phyloP scores from a whole-genome alignment of 192 early-diverging fungal species.

The Rhizophlyctis rosea region DNA sequence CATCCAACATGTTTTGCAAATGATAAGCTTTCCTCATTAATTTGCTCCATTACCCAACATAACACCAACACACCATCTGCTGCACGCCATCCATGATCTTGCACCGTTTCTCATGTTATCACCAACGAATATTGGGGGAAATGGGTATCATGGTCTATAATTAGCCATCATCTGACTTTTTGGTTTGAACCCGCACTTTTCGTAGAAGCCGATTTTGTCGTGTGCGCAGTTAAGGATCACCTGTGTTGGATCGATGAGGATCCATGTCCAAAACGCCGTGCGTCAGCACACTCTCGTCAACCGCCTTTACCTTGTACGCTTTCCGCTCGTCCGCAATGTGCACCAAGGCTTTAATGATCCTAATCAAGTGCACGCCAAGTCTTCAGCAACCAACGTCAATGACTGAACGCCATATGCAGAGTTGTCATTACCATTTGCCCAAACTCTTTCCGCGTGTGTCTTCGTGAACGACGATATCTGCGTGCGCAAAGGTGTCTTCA shows the following conservation, averaged over 20 bases:
- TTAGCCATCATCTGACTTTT: slow-evolving; percentile 28
- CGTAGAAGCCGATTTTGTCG: slow-evolving; percentile 40
- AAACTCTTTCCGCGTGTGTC: slow-evolving; percentile 28
- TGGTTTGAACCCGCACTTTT: slow-evolving; percentile 26
- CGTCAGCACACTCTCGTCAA: background rate
- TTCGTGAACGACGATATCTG: slow-evolving; percentile 31
- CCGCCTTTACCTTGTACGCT: slow-evolving; percentile 26
- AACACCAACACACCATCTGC: no score
- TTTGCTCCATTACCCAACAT: no score
- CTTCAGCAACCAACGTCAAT: background rate
- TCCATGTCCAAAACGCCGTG: background rate
- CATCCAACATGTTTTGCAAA: no score
- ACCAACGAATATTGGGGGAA: no score
- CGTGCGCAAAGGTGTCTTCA: no score
- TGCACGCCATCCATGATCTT: no score
- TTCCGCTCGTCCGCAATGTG: slow-evolving; percentile 18
- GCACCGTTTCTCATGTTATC: no score
- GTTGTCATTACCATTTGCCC: slow-evolving; percentile 23
- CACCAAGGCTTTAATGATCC: slow-evolving; percentile 28
- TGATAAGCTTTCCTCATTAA: no score
- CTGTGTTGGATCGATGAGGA: background rate
- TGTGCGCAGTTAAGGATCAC: slow-evolving; percentile 33
- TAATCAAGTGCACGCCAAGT: background rate
- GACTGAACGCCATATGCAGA: no score
- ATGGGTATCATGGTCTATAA: no score